Evolutionary conservation across 768 basidiomycete genomes (phyloP).

Genomic region (Kwoniella heveanensis): DNA sequence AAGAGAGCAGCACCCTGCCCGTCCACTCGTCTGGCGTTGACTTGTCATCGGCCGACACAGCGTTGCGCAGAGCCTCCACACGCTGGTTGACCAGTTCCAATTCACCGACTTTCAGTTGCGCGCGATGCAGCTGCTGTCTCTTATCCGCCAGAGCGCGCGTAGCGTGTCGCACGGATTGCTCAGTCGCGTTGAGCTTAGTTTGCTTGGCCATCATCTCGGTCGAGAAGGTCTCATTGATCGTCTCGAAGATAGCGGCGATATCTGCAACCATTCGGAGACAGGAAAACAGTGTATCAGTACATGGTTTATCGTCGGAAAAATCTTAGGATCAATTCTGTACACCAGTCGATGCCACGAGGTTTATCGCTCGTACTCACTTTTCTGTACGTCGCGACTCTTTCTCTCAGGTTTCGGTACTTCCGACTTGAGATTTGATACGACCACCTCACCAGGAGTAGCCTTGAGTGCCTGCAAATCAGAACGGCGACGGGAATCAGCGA

Average conservation of each 20-base stretch:
- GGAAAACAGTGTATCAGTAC: not conserved
- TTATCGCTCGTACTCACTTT: constrained; percentile 48
- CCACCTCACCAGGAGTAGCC: constrained; percentile 65
- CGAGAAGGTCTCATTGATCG: constrained; percentile 74
- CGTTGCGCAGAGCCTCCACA: constrained; percentile 79
- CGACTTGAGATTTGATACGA: constrained; percentile 71
- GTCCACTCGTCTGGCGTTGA: constrained; percentile 59
- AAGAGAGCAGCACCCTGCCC: constrained; percentile 65
- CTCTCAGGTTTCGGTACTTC: constrained; percentile 77
- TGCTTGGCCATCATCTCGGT: constrained; percentile 82
- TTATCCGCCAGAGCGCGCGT: constrained; percentile 89
- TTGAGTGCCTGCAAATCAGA: constrained; percentile 31
- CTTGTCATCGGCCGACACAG: constrained; percentile 62
- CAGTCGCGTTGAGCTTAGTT: constrained; percentile 81
- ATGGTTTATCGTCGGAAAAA: not conserved
- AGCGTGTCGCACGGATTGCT: constrained; percentile 80
- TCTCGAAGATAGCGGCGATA: constrained; percentile 81
- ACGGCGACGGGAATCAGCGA: too few relatives aligned
- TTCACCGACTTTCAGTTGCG: constrained; percentile 73
- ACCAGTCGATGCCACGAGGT: too few relatives aligned
- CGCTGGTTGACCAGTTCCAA: constrained; percentile 80
- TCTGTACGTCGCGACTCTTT: constrained; percentile 69
- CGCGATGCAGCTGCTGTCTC: constrained; percentile 76
- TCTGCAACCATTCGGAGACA: constrained; percentile 59
- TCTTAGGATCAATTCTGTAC: too few relatives aligned